Base-by-base conservation (phyloP, 1,284 basidiomycete species). In the Mrakiaceae sp. region DNA sequence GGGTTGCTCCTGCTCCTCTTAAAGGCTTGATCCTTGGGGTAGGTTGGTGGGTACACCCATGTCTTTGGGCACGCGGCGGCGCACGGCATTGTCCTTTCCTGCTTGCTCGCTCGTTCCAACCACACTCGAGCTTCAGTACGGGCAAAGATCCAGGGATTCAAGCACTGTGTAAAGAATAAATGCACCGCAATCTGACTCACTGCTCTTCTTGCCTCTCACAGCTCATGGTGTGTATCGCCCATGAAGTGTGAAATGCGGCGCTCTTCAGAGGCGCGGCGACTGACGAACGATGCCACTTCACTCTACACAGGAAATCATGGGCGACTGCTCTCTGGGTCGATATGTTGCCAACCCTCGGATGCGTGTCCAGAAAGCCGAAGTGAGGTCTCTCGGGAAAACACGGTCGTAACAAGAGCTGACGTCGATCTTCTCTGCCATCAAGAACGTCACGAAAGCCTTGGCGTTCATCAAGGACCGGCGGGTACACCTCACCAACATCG, bases 401-500 rank as follows among this genome's bases (percentile, higher is more conserved):
- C 16, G 43, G 52, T 16, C 40, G 6, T 5, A 27, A 39, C 6
- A 12, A 54, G 14, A 5, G 39, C 53, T 27, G 53, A 54, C 39
- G 16, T 7, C 7, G 27, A 9, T 27, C 44, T 48, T 16, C 16
- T 50, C 43, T 58, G 11, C 48, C 11, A 40, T 8, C 0, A 53
- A 77, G 81, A 98, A 98, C 74, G 94, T 96, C 60, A 94, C 93
- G 76, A 91, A 90, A 74, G 95, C 95, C 0, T 78, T 98, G 51
- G 90, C 95, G 70, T 97, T 97, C 76, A 97, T 98, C 75, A 88
- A 87, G 58, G 90, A 89, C 53, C 81, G 94, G 70, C 95, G 94
- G 6, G 91, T 98, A 63, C 94, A 95, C 72, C 80, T 98, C 68
- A 98, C 95, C 46, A 98, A 98, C 75, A 97, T 98, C 64, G 94